phyloP scores from a whole-genome alignment of 2,329 filamentous ascomycete species.

The Dothistroma septosporum region DNA sequence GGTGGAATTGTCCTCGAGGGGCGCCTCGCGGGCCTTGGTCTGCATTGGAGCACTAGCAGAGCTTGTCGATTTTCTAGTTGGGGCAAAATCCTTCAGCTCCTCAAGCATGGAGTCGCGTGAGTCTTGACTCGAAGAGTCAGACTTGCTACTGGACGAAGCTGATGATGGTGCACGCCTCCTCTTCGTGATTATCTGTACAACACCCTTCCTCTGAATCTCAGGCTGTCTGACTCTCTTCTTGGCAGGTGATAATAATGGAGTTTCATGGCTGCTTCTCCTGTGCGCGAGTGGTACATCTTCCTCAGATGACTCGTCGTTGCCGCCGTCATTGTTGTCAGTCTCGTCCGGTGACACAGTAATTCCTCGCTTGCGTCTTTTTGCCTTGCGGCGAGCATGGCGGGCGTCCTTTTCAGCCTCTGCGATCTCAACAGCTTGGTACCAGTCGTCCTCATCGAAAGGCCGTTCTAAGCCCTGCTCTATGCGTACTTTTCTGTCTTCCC shows the following conservation, averaged over 20 bases:
- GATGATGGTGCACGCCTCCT: background rate
- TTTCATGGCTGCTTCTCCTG: background rate
- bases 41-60: background rate
- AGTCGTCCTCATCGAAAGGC: slow-evolving; percentile 26
- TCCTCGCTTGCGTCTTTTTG: slow-evolving; percentile 25
- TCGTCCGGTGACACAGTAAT: slow-evolving; percentile 13
- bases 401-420: slow-evolving; percentile 11
- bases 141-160: slow-evolving; percentile 9
- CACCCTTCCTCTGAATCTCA: slow-evolving; percentile 18
- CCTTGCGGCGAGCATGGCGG: slow-evolving; percentile 19
- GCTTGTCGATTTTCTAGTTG: background rate
- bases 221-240: slow-evolving; percentile 2
- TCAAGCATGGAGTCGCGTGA: slow-evolving; percentile 8
- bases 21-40: background rate
- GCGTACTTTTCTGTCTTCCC: slow-evolving; percentile 22
- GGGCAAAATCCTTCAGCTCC: background rate
- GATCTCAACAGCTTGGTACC: slow-evolving; percentile 13
- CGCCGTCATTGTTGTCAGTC: slow-evolving; percentile 12
- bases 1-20: background rate
- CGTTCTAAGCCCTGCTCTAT: slow-evolving; percentile 17
- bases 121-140: slow-evolving; percentile 4
- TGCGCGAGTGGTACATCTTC: background rate
- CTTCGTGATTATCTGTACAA: slow-evolving; percentile 20
- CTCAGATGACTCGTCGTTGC: slow-evolving; percentile 11
- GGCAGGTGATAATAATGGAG: background rate